Base-by-base conservation (phyloP, 2,329 filamentous ascomycete species). In the Paecilomyces dactylethromorphus region DNA sequence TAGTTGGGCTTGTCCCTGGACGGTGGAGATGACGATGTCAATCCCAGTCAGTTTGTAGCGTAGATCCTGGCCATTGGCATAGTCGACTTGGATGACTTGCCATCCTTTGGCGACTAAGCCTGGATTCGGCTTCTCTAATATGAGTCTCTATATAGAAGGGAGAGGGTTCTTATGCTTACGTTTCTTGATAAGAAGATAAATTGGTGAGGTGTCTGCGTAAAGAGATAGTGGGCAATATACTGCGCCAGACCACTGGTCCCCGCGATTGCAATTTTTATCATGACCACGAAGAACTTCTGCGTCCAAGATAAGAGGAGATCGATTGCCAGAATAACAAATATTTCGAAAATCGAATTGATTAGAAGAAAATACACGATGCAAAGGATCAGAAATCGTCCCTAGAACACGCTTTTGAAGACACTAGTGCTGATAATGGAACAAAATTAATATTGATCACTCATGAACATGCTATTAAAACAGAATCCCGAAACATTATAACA, bases 11-110 rank as follows among this genome's bases (percentile, higher is more conserved):
- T 74, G 75, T 3, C 87, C 87, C 1, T 82, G 83, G 54, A 92
- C 84, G 1, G 88, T 92, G 1, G 88, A 92, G 58, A 92, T 88
- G 65, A 91, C 83, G 11, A 90, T 82, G 71, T 92, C 87, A 50
- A 90, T 82, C 10, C 89, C 89, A 59, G 82, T 82, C n/a, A 92
- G 81, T 8, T 84, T 82, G 69, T 86, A 90, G 13, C 79, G 79
- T 26, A 92, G 79, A 50, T 81, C 81, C 1, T 81, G 76, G 32
- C 80, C 71, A 61, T 85, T 78, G 62, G 79, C 73, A 70, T 91
- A 92, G 75, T 91, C 80, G n/a, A 91, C 86, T 49, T 84, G 77
- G 58, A 85, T 78, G 53, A 90, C 84, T 71, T 91, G 88, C 64
- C 87, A 87, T 8, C 72, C 76, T 62, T 69, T 72, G 11, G 67